A percentile compares a stretch with the other conserved stretches of the same genome.
Conservation (phyloP, 352 stramenopile species). For the Phytophthora constricta region DNA sequence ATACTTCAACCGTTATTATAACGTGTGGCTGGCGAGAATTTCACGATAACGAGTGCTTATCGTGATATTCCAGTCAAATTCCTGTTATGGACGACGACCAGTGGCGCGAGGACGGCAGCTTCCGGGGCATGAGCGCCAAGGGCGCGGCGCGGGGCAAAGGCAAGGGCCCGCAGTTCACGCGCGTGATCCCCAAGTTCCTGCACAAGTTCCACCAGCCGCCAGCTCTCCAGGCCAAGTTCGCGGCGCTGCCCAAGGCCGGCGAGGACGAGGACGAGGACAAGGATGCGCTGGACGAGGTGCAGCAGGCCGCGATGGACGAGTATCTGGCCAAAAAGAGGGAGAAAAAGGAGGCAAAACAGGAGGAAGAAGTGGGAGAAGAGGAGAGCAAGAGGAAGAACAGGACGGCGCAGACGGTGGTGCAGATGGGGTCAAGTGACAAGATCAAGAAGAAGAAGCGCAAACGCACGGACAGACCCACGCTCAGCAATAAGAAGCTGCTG, state of each 20-base stretch:
- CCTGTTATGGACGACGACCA: conserved; percentile 80
- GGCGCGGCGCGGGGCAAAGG: conserved; percentile 42
- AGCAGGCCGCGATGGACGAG: conserved; percentile 76
- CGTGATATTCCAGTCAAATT: too few relatives aligned
- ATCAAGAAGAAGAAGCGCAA: conserved; percentile 70
- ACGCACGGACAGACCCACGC: conserved; percentile 36
- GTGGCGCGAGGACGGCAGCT: conserved; percentile 76
- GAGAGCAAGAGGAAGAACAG: conserved; percentile 35
- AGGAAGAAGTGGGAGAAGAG: neutral
- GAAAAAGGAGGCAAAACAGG: conserved; percentile 34
- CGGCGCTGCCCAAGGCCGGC: conserved; percentile 39
- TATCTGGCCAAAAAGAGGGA: conserved; percentile 66
- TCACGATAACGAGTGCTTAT: too few relatives aligned
- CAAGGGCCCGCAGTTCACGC: conserved; percentile 76
- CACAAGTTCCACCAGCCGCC: conserved; percentile 75
- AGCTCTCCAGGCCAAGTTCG: conserved; percentile 78
- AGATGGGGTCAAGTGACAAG: conserved; percentile 37
- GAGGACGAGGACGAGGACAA: conserved; percentile 64
- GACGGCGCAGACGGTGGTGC: conserved; percentile 50
- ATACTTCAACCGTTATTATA: too few relatives aligned
- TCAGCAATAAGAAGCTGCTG: conserved; percentile 82
- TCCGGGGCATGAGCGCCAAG: conserved; percentile 55
- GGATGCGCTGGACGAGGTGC: conserved; percentile 81
- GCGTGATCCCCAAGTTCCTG: conserved; percentile 86
- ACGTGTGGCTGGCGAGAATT: too few relatives aligned